Conservation (phyloP, 1,284 basidiomycete species). For the Tremellales sp. region DNA sequence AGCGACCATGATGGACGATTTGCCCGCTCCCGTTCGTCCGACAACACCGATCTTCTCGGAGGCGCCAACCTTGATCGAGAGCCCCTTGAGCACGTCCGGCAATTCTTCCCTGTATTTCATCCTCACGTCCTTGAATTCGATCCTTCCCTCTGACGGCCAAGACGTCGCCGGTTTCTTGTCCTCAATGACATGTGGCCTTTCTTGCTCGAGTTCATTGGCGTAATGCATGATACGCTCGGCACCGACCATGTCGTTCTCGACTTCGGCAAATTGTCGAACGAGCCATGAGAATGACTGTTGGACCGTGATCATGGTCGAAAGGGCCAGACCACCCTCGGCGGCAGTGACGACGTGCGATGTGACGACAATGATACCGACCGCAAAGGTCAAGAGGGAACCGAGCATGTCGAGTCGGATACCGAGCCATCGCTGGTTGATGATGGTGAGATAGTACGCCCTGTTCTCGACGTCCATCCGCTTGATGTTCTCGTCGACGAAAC, state of each 20-base stretch:
- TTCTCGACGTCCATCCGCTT: conserved; percentile 82
- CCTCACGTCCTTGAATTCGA: conserved; percentile 47
- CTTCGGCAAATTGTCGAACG: conserved; percentile 75
- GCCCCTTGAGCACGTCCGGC: conserved; percentile 56
- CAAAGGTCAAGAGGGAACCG: conserved; percentile 70
- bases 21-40: conserved; percentile 56
- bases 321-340: conserved; percentile 60
- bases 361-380: conserved; percentile 73
- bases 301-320: conserved; percentile 52
- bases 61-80: conserved; percentile 52
- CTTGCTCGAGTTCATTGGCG: conserved; percentile 68
- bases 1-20: conserved; percentile 56
- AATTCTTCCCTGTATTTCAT: conserved; percentile 54
- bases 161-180: conserved; percentile 57
- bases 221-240: conserved; percentile 74
- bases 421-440: conserved; percentile 67
- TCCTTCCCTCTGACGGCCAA: conserved; percentile 60
- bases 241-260: conserved; percentile 89
- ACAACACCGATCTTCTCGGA: conserved; percentile 57
- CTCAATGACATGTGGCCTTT: conserved; percentile 65
- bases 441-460: conserved; percentile 79
- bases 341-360: conserved; percentile 70
- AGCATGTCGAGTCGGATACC: conserved; percentile 82
- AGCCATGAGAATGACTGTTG: conserved; percentile 67
- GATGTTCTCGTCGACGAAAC: conserved; percentile 72